Evolutionary conservation across 441 rosid genomes (phyloP).

Genomic region (Corymbia citriodora): DNA sequence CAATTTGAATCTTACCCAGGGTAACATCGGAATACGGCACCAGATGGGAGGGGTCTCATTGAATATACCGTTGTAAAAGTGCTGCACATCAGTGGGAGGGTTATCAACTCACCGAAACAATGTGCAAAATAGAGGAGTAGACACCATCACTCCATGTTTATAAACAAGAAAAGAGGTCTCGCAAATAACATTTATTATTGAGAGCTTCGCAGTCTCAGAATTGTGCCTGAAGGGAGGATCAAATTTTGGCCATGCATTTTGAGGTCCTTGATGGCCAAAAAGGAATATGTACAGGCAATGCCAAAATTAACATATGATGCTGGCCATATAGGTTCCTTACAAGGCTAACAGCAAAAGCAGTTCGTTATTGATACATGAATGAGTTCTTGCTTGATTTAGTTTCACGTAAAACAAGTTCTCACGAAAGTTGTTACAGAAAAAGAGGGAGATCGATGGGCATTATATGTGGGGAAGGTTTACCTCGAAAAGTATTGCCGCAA

Average conservation of each 20-base stretch:
- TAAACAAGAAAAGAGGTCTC: not conserved
- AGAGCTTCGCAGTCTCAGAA: not conserved
- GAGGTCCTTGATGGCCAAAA: not conserved
- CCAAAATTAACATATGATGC: not conserved
- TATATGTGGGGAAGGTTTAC: not conserved
- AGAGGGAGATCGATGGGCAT: not conserved
- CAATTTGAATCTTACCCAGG: constrained; percentile 59
- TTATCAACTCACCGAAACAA: not conserved
- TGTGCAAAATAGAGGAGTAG: not conserved
- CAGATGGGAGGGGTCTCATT: constrained; percentile 87
- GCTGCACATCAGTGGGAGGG: constrained; percentile 32
- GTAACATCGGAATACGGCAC: constrained; percentile 92
- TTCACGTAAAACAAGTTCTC: not conserved
- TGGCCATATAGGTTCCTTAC: not conserved
- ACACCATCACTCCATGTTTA: not conserved
- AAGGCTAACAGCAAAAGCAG: not conserved
- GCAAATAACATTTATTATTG: not conserved
- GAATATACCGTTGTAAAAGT: constrained; percentile 92
- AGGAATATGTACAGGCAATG: not conserved
- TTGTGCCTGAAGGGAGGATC: not conserved
- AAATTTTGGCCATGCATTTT: not conserved
- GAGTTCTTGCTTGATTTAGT: not conserved
- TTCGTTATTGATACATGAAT: not conserved
- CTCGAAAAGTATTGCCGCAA: too few relatives aligned
- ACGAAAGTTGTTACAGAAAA: not conserved